Conservation (phyloP, 257 asterid genomes). For the Plantago ovata region DNA sequence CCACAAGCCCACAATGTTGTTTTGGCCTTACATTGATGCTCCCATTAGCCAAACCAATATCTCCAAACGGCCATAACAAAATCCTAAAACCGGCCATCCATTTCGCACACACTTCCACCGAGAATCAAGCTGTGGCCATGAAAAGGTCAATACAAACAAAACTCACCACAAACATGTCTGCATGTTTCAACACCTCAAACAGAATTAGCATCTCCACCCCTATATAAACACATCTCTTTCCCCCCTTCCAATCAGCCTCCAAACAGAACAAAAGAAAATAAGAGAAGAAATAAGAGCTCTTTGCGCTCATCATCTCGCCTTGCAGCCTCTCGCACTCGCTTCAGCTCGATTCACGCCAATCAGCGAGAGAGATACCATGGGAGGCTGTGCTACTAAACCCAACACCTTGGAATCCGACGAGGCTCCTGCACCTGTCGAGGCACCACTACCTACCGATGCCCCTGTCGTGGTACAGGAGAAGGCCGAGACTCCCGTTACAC, state of each 20-base stretch:
- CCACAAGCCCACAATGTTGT: not conserved
- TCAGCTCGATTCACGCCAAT: slow-evolving; percentile 8
- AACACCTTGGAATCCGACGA: slow-evolving; percentile 45
- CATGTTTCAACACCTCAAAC: slow-evolving; percentile 1
- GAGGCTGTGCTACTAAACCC: slow-evolving; percentile 91
- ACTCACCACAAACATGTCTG: slow-evolving; percentile 20
- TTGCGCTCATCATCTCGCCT: slow-evolving; percentile 3
- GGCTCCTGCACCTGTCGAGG: slow-evolving; percentile 38
- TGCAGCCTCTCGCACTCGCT: slow-evolving; percentile 35
- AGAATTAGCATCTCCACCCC: slow-evolving; percentile 8
- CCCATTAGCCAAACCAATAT: not conserved
- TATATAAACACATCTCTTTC: slow-evolving; percentile 29
- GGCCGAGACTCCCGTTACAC: slow-evolving; percentile 32
- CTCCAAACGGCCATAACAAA: slow-evolving; percentile 29
- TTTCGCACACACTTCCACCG: slow-evolving; percentile 15
- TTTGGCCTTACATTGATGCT: not conserved
- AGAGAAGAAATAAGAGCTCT: slow-evolving; percentile 2
- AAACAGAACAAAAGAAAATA: not conserved
- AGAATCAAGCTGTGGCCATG: slow-evolving; percentile 21
- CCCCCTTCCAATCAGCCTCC: slow-evolving; percentile 25
- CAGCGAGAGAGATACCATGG: slow-evolving; percentile 41
- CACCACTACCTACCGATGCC: slow-evolving; percentile 29
- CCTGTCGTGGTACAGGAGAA: slow-evolving; percentile 11
- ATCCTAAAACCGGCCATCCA: slow-evolving; percentile 19
- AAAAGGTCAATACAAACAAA: slow-evolving; percentile 16